Evolutionary conservation across 257 asterid genomes (phyloP).

Genomic region (Ilex asprella): DNA sequence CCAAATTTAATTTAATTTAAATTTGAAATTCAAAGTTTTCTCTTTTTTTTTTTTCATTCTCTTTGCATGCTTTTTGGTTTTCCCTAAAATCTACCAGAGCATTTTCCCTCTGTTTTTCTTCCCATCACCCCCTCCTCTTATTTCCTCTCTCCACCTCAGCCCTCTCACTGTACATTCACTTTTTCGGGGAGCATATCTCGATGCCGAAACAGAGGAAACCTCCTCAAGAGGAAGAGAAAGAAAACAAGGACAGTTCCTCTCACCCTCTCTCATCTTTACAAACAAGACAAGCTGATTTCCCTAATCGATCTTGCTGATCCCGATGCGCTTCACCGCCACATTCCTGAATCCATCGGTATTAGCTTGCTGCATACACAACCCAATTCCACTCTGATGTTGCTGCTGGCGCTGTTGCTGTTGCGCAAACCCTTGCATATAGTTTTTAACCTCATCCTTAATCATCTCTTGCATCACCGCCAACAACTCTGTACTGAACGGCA

Average conservation of each 20-base stretch:
- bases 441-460: conserved; percentile 77
- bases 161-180: too few species aligned
- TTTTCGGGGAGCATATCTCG: too few species aligned
- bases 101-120: conserved; percentile 5
- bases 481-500: conserved; percentile 54
- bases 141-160: conserved; percentile 11
- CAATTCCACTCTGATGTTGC: conserved; percentile 26
- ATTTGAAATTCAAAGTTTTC: too few species aligned
- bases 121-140: conserved; percentile 1
- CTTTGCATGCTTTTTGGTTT: too few species aligned
- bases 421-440: conserved; percentile 54
- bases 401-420: conserved; percentile 31
- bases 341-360: conserved; percentile 47
- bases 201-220: neutral
- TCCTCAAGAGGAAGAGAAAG: conserved; percentile 9
- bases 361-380: conserved; percentile 60
- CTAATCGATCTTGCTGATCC: conserved; percentile 51
- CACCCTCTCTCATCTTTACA: neutral
- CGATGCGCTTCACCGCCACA: conserved; percentile 53
- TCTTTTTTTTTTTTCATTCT: too few species aligned
- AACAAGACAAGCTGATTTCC: neutral
- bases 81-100: too few species aligned
- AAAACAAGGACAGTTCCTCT: conserved; percentile 48
- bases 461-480: conserved; percentile 81
- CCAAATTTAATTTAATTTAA: too few species aligned